Conservation (phyloP, 129 eudicot species). For the Saposhnikovia divaricata region DNA sequence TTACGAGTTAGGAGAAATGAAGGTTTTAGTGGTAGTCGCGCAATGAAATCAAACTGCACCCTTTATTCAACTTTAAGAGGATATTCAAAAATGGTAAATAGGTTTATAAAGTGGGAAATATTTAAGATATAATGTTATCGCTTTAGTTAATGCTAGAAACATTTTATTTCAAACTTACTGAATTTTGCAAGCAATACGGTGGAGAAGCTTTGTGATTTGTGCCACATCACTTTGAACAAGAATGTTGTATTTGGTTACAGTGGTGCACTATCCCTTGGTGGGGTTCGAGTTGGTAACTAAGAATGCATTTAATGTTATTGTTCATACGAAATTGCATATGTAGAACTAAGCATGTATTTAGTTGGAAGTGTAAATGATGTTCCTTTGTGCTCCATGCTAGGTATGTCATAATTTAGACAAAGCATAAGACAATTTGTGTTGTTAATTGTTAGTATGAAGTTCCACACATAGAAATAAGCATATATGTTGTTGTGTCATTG, state of each 20-base stretch:
- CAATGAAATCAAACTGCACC: no score
- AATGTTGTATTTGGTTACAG: constrained; percentile 90
- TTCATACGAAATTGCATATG: no score
- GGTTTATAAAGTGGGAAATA: no score
- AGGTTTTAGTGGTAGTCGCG: no score
- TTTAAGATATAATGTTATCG: background rate
- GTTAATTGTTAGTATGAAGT: background rate
- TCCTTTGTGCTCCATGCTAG: background rate
- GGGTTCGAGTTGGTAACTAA: constrained; percentile 67
- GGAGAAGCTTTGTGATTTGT: constrained; percentile 81
- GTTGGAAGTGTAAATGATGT: no score
- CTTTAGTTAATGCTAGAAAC: background rate
- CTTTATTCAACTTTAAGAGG: no score
- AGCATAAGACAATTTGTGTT: no score
- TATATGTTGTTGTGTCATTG: background rate
- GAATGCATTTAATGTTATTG: background rate
- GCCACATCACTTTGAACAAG: constrained; percentile 82
- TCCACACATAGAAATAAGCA: background rate
- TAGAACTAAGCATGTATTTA: no score
- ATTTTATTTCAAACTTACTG: background rate
- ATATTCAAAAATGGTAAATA: no score
- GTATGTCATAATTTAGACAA: no score
- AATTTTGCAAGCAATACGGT: constrained; percentile 63
- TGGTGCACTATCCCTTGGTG: constrained; percentile 90
- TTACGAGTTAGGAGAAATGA: no score